Conservation (phyloP, 2,329 filamentous ascomycete species). For the Aspergillus unguis region DNA sequence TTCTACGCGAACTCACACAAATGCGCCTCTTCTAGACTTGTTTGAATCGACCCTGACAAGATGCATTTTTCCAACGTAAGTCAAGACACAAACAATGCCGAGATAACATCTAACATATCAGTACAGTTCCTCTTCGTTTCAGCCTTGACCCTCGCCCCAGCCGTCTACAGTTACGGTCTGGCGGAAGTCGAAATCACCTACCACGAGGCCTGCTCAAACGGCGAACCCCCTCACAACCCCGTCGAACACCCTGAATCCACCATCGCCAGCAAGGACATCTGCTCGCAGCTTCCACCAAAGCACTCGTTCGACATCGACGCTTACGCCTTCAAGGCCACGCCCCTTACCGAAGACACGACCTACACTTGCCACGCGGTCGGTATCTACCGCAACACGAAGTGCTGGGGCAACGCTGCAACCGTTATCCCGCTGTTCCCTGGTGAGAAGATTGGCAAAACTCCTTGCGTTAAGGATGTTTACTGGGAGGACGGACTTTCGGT, state of each 20-base stretch:
- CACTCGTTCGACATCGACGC: slow-evolving; percentile 16
- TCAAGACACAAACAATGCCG: not conserved
- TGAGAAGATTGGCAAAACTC: not conserved
- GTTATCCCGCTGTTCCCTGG: slow-evolving; percentile 11
- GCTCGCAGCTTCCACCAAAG: slow-evolving; percentile 15
- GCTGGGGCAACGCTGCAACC: slow-evolving; percentile 12
- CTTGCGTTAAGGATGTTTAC: slow-evolving; percentile 9
- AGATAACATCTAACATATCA: not conserved
- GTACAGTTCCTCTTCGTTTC: not conserved
- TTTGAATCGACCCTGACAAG: not conserved
- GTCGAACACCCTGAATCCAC: not conserved
- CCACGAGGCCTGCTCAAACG: slow-evolving; percentile 14
- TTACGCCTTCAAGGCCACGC: slow-evolving; percentile 13
- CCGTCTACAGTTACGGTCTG: slow-evolving; percentile 15
- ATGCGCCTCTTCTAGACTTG: no score
- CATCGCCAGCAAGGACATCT: slow-evolving; percentile 12
- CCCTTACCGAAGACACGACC: slow-evolving; percentile 13
- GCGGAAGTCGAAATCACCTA: slow-evolving; percentile 12
- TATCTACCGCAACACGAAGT: slow-evolving; percentile 15
- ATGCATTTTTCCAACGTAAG: slow-evolving; percentile 18
- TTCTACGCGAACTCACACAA: not conserved
- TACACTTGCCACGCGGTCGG: slow-evolving; percentile 13
- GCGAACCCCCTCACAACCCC: not conserved
- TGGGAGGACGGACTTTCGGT: slow-evolving; percentile 11
- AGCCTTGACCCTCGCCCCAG: slow-evolving; percentile 12